Base-by-base conservation (phyloP, 2,329 filamentous ascomycete genomes). In the Colletotrichum shisoi region DNA sequence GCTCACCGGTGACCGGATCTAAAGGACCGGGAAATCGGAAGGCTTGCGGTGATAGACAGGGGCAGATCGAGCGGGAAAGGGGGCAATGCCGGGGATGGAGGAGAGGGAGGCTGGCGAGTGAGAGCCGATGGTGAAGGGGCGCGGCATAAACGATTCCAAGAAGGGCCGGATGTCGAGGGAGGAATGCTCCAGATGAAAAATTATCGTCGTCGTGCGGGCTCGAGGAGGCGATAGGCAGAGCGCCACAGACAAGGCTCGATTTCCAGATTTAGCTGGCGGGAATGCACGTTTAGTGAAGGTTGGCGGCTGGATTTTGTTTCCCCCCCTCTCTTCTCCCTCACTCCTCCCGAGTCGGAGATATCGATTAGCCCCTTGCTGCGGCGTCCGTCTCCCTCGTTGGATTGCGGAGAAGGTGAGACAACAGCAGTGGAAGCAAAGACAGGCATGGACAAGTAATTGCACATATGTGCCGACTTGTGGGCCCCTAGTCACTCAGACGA, bases 371-470 rank as follows among this genome's bases (percentile, higher is more conserved):
- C 54, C 65, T 65, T 68, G 54, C 27, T 64, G 61, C 49, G 54
- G 24, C 39, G 2, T 8, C 39, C 15, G 24, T 45, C 65, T 59
- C 65, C 56, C 56, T 68, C 61, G 49, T 60, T 68, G 65, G 61
- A 65, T 60, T 65, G 65, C 49, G 65, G 65, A 59, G 61, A 64
- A 52, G 39, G 54, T 68, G 61, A 68, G 65, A 68, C 65, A 68
- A 8, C 52, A 49, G 44, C 19, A 57, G 40, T 44, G 54, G 44
- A n/a, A 24, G 31, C 31, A 34, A 34, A 34, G 31, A 34, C 31
- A 34, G 8, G 2, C 31, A 34, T 34, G 9, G 27, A 8, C 27
- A 31, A 31, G 27, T 34, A 9, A 34, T 31, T 31, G 31, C 31
- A 31, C 8, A 8, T 0, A 34, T 34, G 2, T 8, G 31, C 31